A percentile compares a stretch with the other conserved stretches of the same genome.
These are phyloP conservation scores for Talaromyces sp. DNA, from an alignment of 2,329 filamentous ascomycete species.

Conservation along the genomic window DNA sequence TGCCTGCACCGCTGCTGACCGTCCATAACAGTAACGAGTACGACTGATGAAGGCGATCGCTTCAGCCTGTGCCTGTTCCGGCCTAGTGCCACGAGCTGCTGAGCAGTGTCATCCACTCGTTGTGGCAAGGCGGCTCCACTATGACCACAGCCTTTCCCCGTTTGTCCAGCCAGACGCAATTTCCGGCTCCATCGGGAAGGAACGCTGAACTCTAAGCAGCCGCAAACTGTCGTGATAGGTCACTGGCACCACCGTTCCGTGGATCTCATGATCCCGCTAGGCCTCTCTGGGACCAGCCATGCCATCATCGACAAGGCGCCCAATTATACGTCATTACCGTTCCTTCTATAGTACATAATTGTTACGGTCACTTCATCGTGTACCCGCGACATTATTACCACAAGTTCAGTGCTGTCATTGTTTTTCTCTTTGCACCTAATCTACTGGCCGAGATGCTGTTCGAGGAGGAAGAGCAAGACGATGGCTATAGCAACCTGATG, in stretches of 20 bases:
- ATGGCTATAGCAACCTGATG: too few relatives aligned
- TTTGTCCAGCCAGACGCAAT: neutral
- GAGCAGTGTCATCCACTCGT: neutral
- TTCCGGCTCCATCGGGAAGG: neutral
- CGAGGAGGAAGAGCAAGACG: neutral
- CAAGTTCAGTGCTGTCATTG: too few relatives aligned
- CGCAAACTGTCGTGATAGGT: neutral
- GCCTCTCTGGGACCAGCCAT: neutral
- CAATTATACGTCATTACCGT: neutral
- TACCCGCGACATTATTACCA: too few relatives aligned
- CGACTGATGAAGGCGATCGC: neutral
- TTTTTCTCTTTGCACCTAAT: too few relatives aligned
- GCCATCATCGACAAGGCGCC: neutral
- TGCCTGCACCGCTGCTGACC: neutral
- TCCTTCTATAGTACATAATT: neutral
- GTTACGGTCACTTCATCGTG: neutral
- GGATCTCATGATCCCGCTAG: neutral
- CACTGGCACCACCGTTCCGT: neutral
- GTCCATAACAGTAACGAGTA: neutral
- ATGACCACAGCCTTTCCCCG: neutral
- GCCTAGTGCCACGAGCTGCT: neutral
- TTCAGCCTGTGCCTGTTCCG: neutral
- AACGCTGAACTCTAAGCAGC: neutral
- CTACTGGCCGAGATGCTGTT: too few relatives aligned
- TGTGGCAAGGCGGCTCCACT: neutral